Evolutionary conservation across 768 basidiomycete species (phyloP).

Genomic region (Phallus indusiatus): DNA sequence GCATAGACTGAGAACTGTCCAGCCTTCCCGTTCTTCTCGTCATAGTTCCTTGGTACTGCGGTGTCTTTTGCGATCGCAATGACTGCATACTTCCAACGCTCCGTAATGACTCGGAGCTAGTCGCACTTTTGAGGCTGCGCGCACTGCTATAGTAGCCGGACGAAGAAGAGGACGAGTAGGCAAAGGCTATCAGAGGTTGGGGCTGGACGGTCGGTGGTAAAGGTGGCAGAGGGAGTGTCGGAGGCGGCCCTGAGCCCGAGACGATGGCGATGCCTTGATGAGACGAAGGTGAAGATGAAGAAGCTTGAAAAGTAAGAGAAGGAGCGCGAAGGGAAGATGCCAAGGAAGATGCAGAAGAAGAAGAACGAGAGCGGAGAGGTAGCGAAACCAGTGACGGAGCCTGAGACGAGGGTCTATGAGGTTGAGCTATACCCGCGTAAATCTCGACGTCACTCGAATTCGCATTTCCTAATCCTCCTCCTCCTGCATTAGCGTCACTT

Average conservation of each 20-base stretch:
- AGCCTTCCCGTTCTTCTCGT: not conserved
- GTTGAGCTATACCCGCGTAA: not conserved
- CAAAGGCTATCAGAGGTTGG: not conserved
- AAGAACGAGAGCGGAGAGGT: not conserved
- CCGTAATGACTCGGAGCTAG: not conserved
- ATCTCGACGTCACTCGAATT: not conserved
- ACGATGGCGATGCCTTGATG: not conserved
- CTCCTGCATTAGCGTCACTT: not conserved
- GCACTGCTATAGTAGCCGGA: too few species aligned
- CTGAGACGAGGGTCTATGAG: not conserved
- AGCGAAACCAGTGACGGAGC: not conserved
- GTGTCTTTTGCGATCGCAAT: not conserved
- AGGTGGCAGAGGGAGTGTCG: not conserved
- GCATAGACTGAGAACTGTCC: not conserved
- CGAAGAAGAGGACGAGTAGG: too few species aligned
- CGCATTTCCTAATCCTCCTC: not conserved
- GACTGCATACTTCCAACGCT: not conserved
- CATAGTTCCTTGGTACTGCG: not conserved
- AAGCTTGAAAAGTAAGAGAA: not conserved
- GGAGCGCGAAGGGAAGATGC: not conserved
- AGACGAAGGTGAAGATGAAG: not conserved
- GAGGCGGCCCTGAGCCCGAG: not conserved
- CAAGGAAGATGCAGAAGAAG: not conserved
- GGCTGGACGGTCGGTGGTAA: not conserved
- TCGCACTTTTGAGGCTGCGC: not conserved